phyloP scores from a whole-genome alignment of 805 yeast genomes.

The Gaillardinia entomophila region DNA sequence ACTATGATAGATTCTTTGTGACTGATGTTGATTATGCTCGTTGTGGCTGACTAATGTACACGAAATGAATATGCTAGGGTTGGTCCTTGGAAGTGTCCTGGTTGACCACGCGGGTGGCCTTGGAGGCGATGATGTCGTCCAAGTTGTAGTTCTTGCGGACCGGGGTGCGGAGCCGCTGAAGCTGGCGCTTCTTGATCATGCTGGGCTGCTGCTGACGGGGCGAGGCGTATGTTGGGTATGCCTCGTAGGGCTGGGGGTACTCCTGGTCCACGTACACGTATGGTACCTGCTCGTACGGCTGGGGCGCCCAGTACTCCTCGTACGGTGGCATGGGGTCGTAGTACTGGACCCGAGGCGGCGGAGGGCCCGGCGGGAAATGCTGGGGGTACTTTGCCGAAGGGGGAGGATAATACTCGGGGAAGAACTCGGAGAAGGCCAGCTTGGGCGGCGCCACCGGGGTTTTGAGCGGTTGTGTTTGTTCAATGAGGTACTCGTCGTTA shows the following conservation, averaged over 20 bases:
- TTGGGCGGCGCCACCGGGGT: slow-evolving; percentile 16
- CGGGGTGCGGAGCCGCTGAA: slow-evolving; percentile 12
- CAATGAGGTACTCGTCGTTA: slow-evolving; percentile 45
- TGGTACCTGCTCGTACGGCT: not conserved
- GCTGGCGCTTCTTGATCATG: slow-evolving; percentile 27
- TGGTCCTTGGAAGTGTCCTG: slow-evolving; percentile 5
- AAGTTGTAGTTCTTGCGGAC: slow-evolving; percentile 4
- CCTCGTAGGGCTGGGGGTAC: too few relatives aligned
- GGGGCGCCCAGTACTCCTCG: not conserved
- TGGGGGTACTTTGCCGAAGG: not conserved
- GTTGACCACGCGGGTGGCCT: slow-evolving; percentile 5
- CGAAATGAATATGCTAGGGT: slow-evolving; percentile 8
- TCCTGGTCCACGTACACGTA: not conserved
- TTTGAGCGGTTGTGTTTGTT: slow-evolving; percentile 44
- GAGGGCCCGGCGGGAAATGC: too few relatives aligned
- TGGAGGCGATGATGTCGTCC: slow-evolving; percentile 8
- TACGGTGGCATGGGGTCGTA: not conserved
- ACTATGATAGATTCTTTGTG: not conserved
- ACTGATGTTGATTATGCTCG: not conserved
- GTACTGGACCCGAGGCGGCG: not conserved
- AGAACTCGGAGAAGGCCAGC: not conserved
- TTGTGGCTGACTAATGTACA: not conserved
- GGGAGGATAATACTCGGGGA: not conserved
- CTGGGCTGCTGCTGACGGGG: slow-evolving; percentile 27
- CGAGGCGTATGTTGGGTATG: too few relatives aligned